Conservation (phyloP, 2,329 filamentous ascomycete species). For the Claviceps maximensis region DNA sequence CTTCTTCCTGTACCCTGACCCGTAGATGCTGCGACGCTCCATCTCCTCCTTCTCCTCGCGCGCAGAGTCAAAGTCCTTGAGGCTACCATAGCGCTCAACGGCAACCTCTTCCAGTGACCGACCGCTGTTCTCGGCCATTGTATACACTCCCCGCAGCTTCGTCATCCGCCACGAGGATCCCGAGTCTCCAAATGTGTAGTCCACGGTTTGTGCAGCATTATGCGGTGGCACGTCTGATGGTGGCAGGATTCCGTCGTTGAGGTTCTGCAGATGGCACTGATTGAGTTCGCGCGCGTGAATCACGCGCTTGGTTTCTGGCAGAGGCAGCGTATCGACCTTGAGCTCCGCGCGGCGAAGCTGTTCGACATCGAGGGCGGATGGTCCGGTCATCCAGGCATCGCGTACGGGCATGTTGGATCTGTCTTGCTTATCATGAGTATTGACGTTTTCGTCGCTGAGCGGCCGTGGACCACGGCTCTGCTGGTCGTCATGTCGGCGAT, state of each 20-base stretch:
- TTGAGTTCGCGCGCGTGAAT: conserved; percentile 78
- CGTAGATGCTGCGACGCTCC: conserved; percentile 71
- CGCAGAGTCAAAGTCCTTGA: conserved; percentile 82
- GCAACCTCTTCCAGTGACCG: conserved; percentile 71
- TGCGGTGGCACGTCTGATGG: neutral
- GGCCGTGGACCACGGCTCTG: conserved; percentile 35
- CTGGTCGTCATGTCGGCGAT: conserved; percentile 21
- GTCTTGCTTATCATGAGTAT: neutral
- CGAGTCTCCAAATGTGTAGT: conserved; percentile 78
- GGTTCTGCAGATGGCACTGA: conserved; percentile 36
- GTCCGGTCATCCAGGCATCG: conserved; percentile 91
- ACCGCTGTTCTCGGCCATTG: conserved; percentile 59
- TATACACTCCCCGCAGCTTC: conserved; percentile 77
- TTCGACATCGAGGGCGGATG: conserved; percentile 69
- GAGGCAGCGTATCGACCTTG: conserved; percentile 38
- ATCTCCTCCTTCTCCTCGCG: conserved; percentile 87
- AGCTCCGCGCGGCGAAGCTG: conserved; percentile 52
- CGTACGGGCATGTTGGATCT: conserved; percentile 38
- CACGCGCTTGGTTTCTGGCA: conserved; percentile 51
- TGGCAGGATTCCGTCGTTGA: conserved; percentile 35
- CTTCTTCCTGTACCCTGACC: conserved; percentile 70
- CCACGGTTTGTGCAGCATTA: conserved; percentile 42
- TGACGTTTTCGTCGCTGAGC: conserved; percentile 12
- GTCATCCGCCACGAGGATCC: conserved; percentile 96
- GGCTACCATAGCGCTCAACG: conserved; percentile 63